A percentile compares a stretch with the other conserved stretches of the same genome.
Evolutionary conservation across 192 early-diverging fungal species (phyloP).

Genomic region (Coemansia sp.): DNA sequence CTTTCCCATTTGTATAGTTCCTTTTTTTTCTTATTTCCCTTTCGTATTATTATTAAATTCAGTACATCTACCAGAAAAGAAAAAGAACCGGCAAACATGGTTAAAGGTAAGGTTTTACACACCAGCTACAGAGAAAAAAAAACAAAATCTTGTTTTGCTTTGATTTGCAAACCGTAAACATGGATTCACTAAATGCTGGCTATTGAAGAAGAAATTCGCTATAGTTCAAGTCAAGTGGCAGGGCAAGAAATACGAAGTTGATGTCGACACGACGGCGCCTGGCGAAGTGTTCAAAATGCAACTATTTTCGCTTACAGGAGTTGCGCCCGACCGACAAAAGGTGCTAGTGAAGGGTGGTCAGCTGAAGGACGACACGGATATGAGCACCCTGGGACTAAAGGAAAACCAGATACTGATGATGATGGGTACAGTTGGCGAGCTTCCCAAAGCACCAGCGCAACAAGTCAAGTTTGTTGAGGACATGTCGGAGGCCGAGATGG

Average conservation of each 20-base stretch:
- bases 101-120: too few species aligned
- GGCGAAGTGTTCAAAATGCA: conserved; percentile 84
- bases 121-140: too few species aligned
- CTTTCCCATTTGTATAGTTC: too few species aligned
- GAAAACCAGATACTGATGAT: conserved; percentile 72
- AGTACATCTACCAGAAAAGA: too few species aligned
- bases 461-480: conserved; percentile 84
- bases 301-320: conserved; percentile 87
- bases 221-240: conserved; percentile 89
- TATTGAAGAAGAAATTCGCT: too few species aligned
- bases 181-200: background rate
- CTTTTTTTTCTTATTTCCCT: too few species aligned
- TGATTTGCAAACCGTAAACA: background rate
- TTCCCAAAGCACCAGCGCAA: conserved; percentile 78
- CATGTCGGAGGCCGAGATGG: conserved; percentile 84
- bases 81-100: too few species aligned
- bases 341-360: conserved; percentile 91
- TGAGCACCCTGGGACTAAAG: conserved; percentile 73
- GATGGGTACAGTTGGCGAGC: conserved; percentile 95
- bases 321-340: conserved; percentile 91
- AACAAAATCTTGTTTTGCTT: too few species aligned
- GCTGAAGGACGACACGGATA: conserved; percentile 85
- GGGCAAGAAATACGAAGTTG: conserved; percentile 81
- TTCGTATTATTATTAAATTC: too few species aligned
- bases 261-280: conserved; percentile 71